phyloP scores from a whole-genome alignment of 164 flowering plant species.

The Stephania japonica region DNA sequence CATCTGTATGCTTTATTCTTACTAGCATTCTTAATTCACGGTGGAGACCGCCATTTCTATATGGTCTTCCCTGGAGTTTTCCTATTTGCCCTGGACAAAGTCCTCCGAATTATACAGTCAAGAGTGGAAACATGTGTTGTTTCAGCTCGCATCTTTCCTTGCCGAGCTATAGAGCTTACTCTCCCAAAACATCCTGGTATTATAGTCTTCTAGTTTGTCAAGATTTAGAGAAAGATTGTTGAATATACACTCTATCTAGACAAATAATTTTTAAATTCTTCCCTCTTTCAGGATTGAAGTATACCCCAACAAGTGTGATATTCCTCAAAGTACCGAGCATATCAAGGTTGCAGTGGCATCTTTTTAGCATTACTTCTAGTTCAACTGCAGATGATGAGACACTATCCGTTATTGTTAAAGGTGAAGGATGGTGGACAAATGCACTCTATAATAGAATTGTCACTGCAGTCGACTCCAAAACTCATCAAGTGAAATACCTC shows the following conservation, averaged over 20 bases:
- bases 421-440: slow-evolving; percentile 73
- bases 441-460: slow-evolving; percentile 41
- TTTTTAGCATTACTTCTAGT: slow-evolving; percentile 77
- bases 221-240: not conserved
- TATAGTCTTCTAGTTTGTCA: slow-evolving; percentile 4
- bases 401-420: slow-evolving; percentile 54
- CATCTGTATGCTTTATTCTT: slow-evolving; percentile 67
- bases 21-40: slow-evolving; percentile 69
- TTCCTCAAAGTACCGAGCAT: slow-evolving; percentile 67
- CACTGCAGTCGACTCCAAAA: slow-evolving; percentile 24
- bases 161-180: slow-evolving; percentile 60
- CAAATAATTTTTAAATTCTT: not conserved
- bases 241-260: not conserved
- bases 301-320: slow-evolving; percentile 61
- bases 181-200: slow-evolving; percentile 69
- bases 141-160: slow-evolving; percentile 59
- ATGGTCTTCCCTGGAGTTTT: slow-evolving; percentile 64
- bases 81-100: slow-evolving; percentile 73
- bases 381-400: slow-evolving; percentile 42
- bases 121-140: slow-evolving; percentile 50
- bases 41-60: slow-evolving; percentile 82
- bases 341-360: slow-evolving; percentile 72
- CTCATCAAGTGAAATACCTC: slow-evolving; percentile 31
- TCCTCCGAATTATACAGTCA: slow-evolving; percentile 67
- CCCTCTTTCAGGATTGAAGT: slow-evolving; percentile 47